Conservation (phyloP, 2,329 filamentous ascomycete genomes). For the Xylaria sp. region DNA sequence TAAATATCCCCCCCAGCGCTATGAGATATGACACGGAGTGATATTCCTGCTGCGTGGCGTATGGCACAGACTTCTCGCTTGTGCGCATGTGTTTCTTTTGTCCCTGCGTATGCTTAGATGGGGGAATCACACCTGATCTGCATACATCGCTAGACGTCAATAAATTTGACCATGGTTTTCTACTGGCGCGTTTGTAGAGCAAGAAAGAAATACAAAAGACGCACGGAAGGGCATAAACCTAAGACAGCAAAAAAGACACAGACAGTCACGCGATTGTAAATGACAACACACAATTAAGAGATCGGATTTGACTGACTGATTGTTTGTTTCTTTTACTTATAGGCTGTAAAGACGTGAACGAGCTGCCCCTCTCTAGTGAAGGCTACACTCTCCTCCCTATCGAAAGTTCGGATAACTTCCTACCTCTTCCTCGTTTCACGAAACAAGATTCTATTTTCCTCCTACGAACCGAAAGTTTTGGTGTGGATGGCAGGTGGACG, state of each 20-base stretch:
- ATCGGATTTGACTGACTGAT: conserved; percentile 46
- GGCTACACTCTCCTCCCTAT: conserved; percentile 17
- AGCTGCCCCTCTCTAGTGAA: conserved; percentile 25
- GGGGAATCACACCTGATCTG: conserved; percentile 28
- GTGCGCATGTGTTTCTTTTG: conserved; percentile 39
- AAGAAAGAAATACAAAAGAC: conserved; percentile 32
- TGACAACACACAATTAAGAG: conserved; percentile 38
- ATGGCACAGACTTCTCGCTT: conserved; percentile 37
- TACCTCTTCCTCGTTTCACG: conserved; percentile 5
- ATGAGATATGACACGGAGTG: conserved; percentile 34
- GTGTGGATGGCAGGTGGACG: neutral
- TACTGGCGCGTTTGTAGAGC: conserved; percentile 45
- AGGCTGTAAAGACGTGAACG: conserved; percentile 49
- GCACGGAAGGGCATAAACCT: conserved; percentile 33
- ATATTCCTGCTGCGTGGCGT: conserved; percentile 33
- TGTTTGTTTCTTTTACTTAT: conserved; percentile 43
- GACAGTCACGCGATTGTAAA: conserved; percentile 34
- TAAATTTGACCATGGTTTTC: conserved; percentile 28
- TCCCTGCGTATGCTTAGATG: conserved; percentile 34
- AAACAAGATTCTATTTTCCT: conserved; percentile 1
- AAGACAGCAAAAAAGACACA: conserved; percentile 34
- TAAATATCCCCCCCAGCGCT: conserved; percentile 63
- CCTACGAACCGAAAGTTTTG: conserved; percentile 12
- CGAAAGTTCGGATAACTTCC: conserved; percentile 20
- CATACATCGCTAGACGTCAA: conserved; percentile 24